Evolutionary conservation across 495 filamentous ascomycete species (phyloP).

Genomic region (Hypoxylon subgilvum): DNA sequence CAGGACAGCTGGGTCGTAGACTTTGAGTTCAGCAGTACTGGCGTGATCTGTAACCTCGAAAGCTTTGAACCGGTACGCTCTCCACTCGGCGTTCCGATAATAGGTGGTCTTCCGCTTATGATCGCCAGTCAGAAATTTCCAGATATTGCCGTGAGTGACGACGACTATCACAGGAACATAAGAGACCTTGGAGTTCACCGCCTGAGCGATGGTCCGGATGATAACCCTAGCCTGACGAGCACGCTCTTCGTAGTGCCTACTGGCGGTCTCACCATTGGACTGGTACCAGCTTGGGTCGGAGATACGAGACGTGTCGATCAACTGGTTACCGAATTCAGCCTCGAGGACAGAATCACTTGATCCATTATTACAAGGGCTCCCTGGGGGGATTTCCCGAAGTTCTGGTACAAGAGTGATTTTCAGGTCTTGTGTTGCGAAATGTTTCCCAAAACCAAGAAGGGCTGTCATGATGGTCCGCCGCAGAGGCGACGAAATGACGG

Average conservation of each 20-base stretch:
- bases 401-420: constrained; percentile 70
- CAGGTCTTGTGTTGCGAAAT: background rate
- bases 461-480: constrained; percentile 81
- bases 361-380: constrained; percentile 77
- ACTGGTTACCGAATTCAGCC: constrained; percentile 56
- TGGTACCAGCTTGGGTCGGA: no score
- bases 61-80: background rate
- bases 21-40: background rate
- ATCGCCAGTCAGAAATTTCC: constrained; percentile 27
- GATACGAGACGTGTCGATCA: no score
- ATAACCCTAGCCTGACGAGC: background rate
- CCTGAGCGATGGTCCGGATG: background rate
- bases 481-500: constrained; percentile 79
- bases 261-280: no score
- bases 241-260: background rate
- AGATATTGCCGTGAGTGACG: constrained; percentile 47
- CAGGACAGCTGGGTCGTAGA: no score
- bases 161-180: background rate
- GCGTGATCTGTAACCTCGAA: background rate
- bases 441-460: constrained; percentile 66
- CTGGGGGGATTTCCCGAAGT: constrained; percentile 77
- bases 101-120: no score
- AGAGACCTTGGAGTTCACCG: background rate
- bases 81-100: background rate
- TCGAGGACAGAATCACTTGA: constrained; percentile 54